phyloP scores from a whole-genome alignment of 768 basidiomycete genomes.

The Gymnopilus junonius region DNA sequence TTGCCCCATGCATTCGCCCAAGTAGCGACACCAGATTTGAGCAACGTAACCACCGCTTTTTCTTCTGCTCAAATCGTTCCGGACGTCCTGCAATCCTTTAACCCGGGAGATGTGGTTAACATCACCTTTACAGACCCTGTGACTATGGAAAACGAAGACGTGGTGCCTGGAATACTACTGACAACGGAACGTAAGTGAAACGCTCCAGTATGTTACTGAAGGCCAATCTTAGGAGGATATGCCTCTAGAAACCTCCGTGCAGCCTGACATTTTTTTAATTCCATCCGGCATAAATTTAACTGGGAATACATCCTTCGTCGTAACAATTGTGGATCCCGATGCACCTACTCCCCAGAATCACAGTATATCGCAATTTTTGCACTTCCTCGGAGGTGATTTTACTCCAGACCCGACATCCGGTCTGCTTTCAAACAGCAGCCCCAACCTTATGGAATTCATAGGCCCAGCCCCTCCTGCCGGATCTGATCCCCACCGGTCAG shows the following conservation, averaged over 20 bases:
- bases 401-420: conserved; percentile 29
- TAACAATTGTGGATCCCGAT: conserved; percentile 48
- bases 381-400: conserved; percentile 46
- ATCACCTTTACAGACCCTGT: conserved; percentile 41
- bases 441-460: conserved; percentile 43
- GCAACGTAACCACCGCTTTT: conserved; percentile 36
- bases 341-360: conserved; percentile 45
- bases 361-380: conserved; percentile 39
- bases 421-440: conserved; percentile 39
- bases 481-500: conserved; percentile 49
- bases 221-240: not conserved
- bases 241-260: conserved; percentile 34
- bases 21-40: conserved; percentile 14
- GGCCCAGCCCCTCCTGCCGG: conserved; percentile 43
- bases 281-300: conserved; percentile 27
- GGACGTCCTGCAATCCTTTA: conserved; percentile 42
- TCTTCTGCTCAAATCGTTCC: conserved; percentile 44
- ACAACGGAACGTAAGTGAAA: conserved; percentile 38
- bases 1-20: conserved; percentile 17
- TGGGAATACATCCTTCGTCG: conserved; percentile 35
- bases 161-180: conserved; percentile 40
- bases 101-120: conserved; percentile 38
- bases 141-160: conserved; percentile 30
- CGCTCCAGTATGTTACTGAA: not conserved
- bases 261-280: conserved; percentile 36